phyloP scores from a whole-genome alignment of 768 basidiomycete species.

The Psilocybe subaeruginosa region DNA sequence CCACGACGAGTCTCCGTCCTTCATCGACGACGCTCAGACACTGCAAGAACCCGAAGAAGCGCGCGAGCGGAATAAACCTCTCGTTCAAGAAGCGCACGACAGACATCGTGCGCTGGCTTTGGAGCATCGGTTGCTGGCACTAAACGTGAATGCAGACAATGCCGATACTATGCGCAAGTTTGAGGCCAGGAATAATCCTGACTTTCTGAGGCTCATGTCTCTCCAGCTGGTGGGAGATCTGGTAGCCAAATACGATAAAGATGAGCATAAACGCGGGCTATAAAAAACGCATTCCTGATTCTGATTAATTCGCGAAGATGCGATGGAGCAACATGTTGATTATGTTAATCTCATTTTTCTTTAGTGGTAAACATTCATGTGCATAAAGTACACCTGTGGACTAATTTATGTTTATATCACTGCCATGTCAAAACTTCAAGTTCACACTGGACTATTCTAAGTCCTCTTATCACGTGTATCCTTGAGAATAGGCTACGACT shows the following conservation, averaged over 20 bases:
- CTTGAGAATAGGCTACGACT: too few relatives aligned
- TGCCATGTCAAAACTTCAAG: too few relatives aligned
- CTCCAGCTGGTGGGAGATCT: conserved; percentile 13
- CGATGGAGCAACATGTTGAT: too few relatives aligned
- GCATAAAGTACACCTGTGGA: too few relatives aligned
- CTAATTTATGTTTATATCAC: too few relatives aligned
- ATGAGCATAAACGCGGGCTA: too few relatives aligned
- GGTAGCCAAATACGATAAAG: background rate
- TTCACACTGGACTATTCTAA: too few relatives aligned
- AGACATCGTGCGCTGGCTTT: conserved; percentile 15
- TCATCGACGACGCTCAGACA: background rate
- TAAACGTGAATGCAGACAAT: conserved; percentile 16
- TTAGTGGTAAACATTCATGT: too few relatives aligned
- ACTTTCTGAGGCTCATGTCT: conserved; percentile 28
- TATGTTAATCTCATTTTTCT: too few relatives aligned
- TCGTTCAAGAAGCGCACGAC: background rate
- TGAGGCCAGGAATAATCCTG: conserved; percentile 27
- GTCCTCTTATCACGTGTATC: too few relatives aligned
- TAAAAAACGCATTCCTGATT: too few relatives aligned
- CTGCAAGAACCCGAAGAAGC: background rate
- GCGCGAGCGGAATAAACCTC: background rate
- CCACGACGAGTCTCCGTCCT: background rate
- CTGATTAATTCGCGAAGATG: too few relatives aligned
- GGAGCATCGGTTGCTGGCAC: conserved; percentile 12
- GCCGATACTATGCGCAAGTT: conserved; percentile 26